A percentile compares a stretch with the other conserved stretches of the same genome.
phyloP scores from a whole-genome alignment of 306 rosid genomes.

The Malus fusca region DNA sequence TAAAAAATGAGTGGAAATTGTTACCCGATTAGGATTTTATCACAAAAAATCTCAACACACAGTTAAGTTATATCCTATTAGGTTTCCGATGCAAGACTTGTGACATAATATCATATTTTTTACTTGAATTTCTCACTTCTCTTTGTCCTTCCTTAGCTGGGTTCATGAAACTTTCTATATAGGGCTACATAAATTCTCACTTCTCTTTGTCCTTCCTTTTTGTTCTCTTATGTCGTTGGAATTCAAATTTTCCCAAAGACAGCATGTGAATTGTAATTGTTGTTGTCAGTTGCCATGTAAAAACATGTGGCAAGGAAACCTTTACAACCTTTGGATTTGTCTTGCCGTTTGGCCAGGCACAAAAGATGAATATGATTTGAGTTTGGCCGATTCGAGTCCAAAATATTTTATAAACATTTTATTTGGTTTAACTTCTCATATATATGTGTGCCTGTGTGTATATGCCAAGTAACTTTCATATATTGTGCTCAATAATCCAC shows the following conservation, averaged over 20 bases:
- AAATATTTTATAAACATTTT: neutral
- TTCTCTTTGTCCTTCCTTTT: conserved; percentile 11
- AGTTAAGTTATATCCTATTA: too few species aligned
- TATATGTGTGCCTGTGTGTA: too few species aligned
- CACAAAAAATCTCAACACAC: too few species aligned
- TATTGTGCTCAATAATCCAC: too few species aligned
- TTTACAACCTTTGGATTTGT: neutral
- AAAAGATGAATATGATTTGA: neutral
- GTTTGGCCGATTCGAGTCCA: neutral
- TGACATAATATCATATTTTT: conserved; percentile 2
- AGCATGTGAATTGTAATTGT: neutral
- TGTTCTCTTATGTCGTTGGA: conserved; percentile 3
- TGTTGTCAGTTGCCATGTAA: neutral
- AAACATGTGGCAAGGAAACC: conserved; percentile 1
- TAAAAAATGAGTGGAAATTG: too few species aligned
- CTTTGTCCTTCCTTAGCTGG: neutral
- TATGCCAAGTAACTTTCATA: too few species aligned
- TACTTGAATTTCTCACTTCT: too few species aligned
- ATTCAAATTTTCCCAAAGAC: neutral
- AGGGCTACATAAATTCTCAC: neutral
- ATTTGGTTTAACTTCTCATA: neutral
- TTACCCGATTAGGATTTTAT: too few species aligned
- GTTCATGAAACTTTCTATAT: neutral
- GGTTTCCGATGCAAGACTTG: too few species aligned
- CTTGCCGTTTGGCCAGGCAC: neutral